phyloP scores from a whole-genome alignment of 352 stramenopile genomes.

The Phytophthora fragariae region DNA sequence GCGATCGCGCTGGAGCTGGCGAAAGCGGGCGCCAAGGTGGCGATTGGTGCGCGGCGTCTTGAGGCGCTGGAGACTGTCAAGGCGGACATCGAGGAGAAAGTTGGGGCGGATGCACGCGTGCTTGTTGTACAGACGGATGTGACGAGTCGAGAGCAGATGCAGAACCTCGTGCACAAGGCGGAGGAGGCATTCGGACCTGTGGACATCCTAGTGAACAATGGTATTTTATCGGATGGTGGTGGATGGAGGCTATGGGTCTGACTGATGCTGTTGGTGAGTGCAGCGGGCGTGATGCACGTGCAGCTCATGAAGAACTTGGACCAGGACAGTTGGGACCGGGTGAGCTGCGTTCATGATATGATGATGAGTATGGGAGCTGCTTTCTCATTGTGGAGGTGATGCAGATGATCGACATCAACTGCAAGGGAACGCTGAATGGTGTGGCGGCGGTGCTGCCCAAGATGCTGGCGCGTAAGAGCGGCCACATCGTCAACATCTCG shows the following conservation, averaged over 20 bases:
- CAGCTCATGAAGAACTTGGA: constrained; percentile 88
- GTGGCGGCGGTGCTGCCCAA: constrained; percentile 70
- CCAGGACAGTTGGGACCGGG: constrained; percentile 88
- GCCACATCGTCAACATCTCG: constrained; percentile 86
- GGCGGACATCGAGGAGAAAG: constrained; percentile 34
- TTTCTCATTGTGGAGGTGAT: background rate
- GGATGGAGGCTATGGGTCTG: background rate
- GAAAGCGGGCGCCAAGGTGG: constrained; percentile 76
- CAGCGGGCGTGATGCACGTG: constrained; percentile 93
- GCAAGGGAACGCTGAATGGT: constrained; percentile 90
- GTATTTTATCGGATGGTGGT: constrained; percentile 9
- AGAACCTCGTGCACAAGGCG: constrained; percentile 57
- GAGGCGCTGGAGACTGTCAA: constrained; percentile 53
- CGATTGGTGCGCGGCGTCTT: constrained; percentile 75
- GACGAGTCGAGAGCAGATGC: constrained; percentile 58
- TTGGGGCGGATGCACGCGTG: constrained; percentile 34
- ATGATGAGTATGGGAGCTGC: background rate
- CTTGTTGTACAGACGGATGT: constrained; percentile 61
- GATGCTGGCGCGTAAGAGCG: constrained; percentile 73
- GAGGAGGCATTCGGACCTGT: constrained; percentile 70
- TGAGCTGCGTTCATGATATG: background rate
- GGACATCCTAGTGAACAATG: constrained; percentile 91
- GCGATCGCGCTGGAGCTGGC: constrained; percentile 77
- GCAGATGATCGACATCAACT: constrained; percentile 91
- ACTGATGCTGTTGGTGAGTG: background rate